Base-by-base conservation (phyloP, 768 basidiomycete species). In the Suillus sp. region DNA sequence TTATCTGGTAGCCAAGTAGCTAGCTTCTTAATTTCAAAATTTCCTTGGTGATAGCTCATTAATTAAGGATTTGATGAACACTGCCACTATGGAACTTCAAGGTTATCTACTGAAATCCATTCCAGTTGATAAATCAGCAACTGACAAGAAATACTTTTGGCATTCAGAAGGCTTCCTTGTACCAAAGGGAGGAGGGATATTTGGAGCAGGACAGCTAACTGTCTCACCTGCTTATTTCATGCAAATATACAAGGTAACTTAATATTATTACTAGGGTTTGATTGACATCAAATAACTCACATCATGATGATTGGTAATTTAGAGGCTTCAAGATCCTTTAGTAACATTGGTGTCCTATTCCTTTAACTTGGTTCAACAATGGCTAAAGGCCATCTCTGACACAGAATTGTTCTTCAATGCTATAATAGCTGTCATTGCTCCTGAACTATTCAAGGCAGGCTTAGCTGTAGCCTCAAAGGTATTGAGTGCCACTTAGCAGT, bases 261-360 rank as follows among this genome's bases (percentile, higher is more conserved):
- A 30, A 51, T 51, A 8, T 51, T 51, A 45, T 45, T 45, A n/a
- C 9, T n/a, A 10, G 43, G 43, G 43, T 45, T 51, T 18, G 2
- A 45, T 51, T 30, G 50, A 51, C 50, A 27, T 51, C 16, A 18
- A 27, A 45, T 45, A 7, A 18, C 50, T 30, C 25, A 27, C 18
- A n/a, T n/a, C n/a, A n/a, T n/a, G n/a, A 27, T 51, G 43, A n/a
- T 45, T 4, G 2, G 43, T n/a, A 9, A 51, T 51, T 51, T 51
- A 51, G 27, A 50, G 48, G 27, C 50, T 51, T 51, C 50, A 51
- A 51, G 27, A 30, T 51, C 50, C 50, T 3, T 30, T 51, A 30
- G 50, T 51, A 16, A 18, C 27, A 51, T 51, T 8, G 6, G 50
- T 7, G 2, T 51, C 50, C 14, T 51, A 30, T 30, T 51, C 27